Percentiles rank a stretch among this genome's conserved stretches.
Conservation (phyloP, 108 stramenopile species). For the Stephanodiscus minutulus region DNA sequence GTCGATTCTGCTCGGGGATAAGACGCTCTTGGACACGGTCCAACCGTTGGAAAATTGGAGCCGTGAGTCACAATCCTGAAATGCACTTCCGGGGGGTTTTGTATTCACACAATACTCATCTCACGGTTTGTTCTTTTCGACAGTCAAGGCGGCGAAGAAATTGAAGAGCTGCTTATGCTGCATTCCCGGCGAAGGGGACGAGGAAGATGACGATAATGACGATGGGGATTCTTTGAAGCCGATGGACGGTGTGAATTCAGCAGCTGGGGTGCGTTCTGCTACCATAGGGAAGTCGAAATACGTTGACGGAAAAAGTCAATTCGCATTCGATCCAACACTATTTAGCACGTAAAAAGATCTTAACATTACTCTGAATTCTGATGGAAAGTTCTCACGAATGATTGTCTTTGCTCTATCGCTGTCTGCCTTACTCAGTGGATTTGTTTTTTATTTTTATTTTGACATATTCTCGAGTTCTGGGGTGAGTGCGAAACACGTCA, state of each 20-base stretch:
- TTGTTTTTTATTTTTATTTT: too few species aligned
- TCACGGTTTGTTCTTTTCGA: neutral
- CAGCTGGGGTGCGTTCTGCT: constrained; percentile 1
- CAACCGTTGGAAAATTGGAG: constrained; percentile 78
- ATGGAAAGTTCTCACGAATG: neutral
- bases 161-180: constrained; percentile 52
- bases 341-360: constrained; percentile 17
- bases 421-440: too few species aligned
- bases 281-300: constrained; percentile 30
- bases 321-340: constrained; percentile 49
- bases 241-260: constrained; percentile 11
- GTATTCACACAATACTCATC: too few species aligned
- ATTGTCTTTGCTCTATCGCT: neutral
- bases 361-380: too few species aligned
- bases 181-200: constrained; percentile 56
- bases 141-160: constrained; percentile 63
- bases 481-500: too few species aligned
- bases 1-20: constrained; percentile 79
- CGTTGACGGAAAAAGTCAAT: constrained; percentile 43
- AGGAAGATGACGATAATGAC: constrained; percentile 49
- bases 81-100: too few species aligned
- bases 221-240: constrained; percentile 27
- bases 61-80: neutral
- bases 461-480: too few species aligned
- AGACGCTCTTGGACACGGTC: constrained; percentile 81